Percentiles rank a stretch among this genome's conserved stretches.
Evolutionary conservation across 2,329 filamentous ascomycete species (phyloP).

Genomic region (Hymenoscyphus albidus): DNA sequence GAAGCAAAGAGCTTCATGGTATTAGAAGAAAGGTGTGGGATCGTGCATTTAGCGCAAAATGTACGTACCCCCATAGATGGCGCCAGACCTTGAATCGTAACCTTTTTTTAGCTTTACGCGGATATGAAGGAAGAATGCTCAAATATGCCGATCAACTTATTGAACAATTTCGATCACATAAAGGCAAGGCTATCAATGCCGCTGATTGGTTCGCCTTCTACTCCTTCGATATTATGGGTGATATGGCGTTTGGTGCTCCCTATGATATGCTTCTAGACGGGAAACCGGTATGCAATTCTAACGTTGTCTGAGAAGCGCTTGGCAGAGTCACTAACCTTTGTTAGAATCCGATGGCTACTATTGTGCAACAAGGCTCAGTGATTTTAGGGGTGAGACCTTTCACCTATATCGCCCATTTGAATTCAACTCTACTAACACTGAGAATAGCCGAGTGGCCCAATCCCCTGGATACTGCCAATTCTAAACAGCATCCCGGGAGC

Average conservation of each 20-base stretch:
- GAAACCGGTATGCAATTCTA: constrained; percentile 5
- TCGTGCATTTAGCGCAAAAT: constrained; percentile 24
- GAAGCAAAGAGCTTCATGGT: constrained; percentile 24
- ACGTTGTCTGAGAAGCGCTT: not conserved
- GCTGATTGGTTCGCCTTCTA: constrained; percentile 26
- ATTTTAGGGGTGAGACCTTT: not conserved
- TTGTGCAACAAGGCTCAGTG: not conserved
- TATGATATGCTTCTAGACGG: constrained; percentile 26
- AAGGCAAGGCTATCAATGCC: constrained; percentile 22
- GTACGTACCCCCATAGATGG: constrained; percentile 9
- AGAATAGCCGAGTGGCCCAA: constrained; percentile 14
- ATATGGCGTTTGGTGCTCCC: constrained; percentile 28
- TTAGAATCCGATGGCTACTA: not conserved
- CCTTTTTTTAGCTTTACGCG: constrained; percentile 19
- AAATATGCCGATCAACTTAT: constrained; percentile 21
- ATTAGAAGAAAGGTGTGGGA: constrained; percentile 27
- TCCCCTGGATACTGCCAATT: constrained; percentile 26
- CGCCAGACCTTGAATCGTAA: not conserved
- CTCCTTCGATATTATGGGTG: constrained; percentile 31
- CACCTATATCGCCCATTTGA: not conserved
- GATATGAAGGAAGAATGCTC: constrained; percentile 25
- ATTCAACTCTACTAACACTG: not conserved
- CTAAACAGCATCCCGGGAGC: constrained; percentile 19
- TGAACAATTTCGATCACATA: constrained; percentile 11
- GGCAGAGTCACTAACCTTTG: not conserved